phyloP scores from a whole-genome alignment of 108 stramenopile genomes.

The Nannochloropsis oceanica region DNA sequence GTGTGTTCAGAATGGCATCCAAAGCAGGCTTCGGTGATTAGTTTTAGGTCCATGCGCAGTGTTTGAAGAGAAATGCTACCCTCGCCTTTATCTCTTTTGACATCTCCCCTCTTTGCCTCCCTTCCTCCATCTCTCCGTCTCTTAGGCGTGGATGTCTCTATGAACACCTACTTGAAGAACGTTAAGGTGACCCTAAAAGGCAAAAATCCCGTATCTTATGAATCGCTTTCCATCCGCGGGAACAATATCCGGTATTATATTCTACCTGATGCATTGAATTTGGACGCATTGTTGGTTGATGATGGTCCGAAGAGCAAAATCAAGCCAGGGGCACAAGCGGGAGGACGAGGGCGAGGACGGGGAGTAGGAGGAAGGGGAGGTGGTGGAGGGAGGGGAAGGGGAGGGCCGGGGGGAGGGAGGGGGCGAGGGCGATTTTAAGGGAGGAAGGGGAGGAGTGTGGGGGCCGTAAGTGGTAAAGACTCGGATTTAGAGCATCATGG shows the following conservation, averaged over 20 bases:
- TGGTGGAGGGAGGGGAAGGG: slow-evolving; percentile 10
- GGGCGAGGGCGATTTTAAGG: slow-evolving; percentile 11
- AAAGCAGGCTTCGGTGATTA: no score
- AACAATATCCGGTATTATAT: slow-evolving; percentile 56
- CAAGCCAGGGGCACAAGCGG: slow-evolving; percentile 14
- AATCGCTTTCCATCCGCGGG: slow-evolving; percentile 78
- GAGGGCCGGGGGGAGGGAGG: slow-evolving; percentile 20
- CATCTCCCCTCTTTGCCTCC: no score
- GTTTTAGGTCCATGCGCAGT: no score
- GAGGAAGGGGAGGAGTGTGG: not conserved
- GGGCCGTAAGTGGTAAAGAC: no score
- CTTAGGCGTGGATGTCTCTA: slow-evolving; percentile 76
- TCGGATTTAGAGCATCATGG: no score
- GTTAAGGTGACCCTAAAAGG: slow-evolving; percentile 50
- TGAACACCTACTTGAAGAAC: slow-evolving; percentile 95
- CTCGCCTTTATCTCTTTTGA: no score
- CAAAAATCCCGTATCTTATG: slow-evolving; percentile 65
- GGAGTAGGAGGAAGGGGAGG: slow-evolving; percentile 4
- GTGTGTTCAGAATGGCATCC: no score
- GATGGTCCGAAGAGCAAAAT: slow-evolving; percentile 65
- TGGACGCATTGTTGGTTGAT: slow-evolving; percentile 89
- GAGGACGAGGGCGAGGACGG: slow-evolving; percentile 25
- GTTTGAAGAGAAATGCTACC: no score
- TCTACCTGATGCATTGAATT: slow-evolving; percentile 88
- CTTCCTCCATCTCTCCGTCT: no score